Evolutionary conservation across 495 filamentous ascomycete genomes (phyloP).

Genomic region (Achaetomiella virescens): DNA sequence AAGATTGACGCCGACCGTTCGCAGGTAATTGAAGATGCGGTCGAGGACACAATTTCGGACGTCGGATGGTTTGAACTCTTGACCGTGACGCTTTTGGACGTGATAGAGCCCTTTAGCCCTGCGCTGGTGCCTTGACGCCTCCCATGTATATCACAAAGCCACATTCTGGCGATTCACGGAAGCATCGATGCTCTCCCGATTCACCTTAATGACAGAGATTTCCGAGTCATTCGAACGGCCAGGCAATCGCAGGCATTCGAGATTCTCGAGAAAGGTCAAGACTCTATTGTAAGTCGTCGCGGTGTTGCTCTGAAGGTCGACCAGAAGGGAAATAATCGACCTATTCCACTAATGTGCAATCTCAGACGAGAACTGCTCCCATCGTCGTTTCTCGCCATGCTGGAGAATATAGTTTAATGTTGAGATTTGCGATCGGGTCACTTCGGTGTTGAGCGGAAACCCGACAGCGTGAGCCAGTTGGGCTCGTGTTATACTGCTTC

Average conservation of each 20-base stretch:
- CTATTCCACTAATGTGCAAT: background rate
- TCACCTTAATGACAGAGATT: background rate
- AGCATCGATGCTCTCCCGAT: background rate
- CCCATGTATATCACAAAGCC: background rate
- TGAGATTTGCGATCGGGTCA: too few relatives aligned
- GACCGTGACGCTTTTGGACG: background rate
- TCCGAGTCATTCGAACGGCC: background rate
- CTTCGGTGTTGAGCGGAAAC: too few relatives aligned
- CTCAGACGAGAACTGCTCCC: slow-evolving; percentile 2
- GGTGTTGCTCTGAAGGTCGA: background rate
- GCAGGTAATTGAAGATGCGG: background rate
- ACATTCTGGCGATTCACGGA: background rate
- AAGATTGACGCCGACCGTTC: background rate
- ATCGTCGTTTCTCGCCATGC: background rate
- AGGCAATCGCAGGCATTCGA: background rate
- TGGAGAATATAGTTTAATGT: too few relatives aligned
- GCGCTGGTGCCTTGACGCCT: background rate
- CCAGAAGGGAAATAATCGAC: slow-evolving; percentile 7
- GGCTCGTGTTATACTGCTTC: too few relatives aligned
- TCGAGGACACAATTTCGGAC: background rate
- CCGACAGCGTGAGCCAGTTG: too few relatives aligned
- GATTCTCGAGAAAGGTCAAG: background rate
- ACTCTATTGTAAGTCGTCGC: background rate
- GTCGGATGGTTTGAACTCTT: background rate
- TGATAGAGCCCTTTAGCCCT: background rate